Percentiles rank a stretch among this genome's conserved stretches.
Conservation (phyloP, 768 basidiomycete species). For the Daedaleopsis sinensis region DNA sequence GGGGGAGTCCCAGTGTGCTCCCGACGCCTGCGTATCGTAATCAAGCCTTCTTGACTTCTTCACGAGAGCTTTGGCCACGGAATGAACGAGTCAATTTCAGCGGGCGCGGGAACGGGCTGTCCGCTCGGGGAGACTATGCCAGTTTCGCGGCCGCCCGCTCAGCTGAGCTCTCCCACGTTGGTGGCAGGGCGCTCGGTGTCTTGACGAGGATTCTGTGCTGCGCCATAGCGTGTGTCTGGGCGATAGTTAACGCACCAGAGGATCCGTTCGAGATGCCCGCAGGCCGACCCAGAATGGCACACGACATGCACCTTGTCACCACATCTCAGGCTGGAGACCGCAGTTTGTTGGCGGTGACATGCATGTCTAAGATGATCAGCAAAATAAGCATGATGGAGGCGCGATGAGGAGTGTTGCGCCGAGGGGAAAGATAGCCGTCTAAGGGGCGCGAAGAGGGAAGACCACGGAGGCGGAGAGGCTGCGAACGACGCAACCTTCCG, state of each 20-base stretch:
- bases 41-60: neutral
- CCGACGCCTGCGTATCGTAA: neutral
- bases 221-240: neutral
- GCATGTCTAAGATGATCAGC: too few relatives aligned
- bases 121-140: neutral
- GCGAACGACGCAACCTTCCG: constrained; percentile 19
- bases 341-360: too few relatives aligned
- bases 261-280: too few relatives aligned
- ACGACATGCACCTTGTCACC: too few relatives aligned
- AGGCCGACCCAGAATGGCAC: too few relatives aligned
- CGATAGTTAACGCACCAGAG: neutral
- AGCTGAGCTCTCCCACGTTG: neutral
- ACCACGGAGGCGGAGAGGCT: neutral
- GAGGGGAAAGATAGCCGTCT: neutral
- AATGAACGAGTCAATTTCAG: neutral
- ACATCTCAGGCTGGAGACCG: too few relatives aligned
- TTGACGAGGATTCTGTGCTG: neutral
- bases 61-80: neutral
- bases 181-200: neutral
- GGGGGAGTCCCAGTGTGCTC: neutral
- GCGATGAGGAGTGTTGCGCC: neutral
- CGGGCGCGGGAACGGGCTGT: neutral
- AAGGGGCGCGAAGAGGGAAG: neutral
- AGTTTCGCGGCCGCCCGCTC: neutral
- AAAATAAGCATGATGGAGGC: too few relatives aligned